Evolutionary conservation across 768 basidiomycete species (phyloP).

Genomic region (Dacryopinax spathularia): DNA sequence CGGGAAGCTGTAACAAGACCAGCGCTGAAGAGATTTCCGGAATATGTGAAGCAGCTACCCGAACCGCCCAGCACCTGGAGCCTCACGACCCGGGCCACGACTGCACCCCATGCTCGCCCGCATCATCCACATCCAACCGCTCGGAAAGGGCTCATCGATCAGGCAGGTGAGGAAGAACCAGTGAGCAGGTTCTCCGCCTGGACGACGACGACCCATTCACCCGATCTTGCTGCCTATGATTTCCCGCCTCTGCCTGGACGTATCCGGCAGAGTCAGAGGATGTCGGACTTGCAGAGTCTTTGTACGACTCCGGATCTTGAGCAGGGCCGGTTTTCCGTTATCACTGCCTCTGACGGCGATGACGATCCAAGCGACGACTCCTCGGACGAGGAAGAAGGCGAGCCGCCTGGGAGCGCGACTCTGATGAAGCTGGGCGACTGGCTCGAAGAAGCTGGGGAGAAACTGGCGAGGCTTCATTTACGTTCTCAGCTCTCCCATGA

Average conservation of each 20-base stretch:
- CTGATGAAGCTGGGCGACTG: not conserved
- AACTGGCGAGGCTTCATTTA: not conserved
- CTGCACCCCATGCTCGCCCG: no score
- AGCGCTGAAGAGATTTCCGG: not conserved
- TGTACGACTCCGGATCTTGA: not conserved
- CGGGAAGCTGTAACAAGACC: not conserved
- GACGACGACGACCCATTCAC: no score
- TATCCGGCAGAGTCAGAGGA: not conserved
- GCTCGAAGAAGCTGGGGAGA: not conserved
- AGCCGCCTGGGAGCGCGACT: not conserved
- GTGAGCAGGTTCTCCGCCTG: no score
- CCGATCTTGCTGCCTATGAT: no score
- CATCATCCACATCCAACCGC: no score
- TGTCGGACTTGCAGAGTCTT: not conserved
- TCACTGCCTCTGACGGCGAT: not conserved
- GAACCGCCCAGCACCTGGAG: not conserved
- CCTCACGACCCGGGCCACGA: not conserved
- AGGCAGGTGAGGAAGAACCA: no score
- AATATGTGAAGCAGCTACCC: not conserved
- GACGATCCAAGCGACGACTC: not conserved
- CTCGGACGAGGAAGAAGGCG: not conserved
- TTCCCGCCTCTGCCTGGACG: not conserved
- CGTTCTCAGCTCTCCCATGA: not conserved
- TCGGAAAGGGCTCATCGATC: no score
- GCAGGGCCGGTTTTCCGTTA: not conserved